Conservation (phyloP, 2,329 filamentous ascomycete species). For the Ophiostoma quercus region DNA sequence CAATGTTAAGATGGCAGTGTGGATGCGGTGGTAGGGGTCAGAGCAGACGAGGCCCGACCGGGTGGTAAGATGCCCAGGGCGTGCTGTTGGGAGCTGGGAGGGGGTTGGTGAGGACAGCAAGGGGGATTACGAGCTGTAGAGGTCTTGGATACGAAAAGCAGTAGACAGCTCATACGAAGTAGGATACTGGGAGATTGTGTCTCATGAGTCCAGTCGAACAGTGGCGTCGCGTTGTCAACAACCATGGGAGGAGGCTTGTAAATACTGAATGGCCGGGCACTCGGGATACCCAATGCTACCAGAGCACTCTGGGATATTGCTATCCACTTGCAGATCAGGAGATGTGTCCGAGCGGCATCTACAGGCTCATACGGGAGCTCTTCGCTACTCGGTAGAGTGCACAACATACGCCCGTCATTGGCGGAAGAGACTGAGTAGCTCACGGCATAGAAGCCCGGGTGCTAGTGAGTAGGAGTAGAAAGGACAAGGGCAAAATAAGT, state of each 20-base stretch:
- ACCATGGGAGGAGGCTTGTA: background rate
- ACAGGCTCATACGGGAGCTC: too few species aligned
- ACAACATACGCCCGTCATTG: background rate
- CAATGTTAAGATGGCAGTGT: background rate
- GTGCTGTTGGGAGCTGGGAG: background rate
- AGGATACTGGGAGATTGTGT: too few species aligned
- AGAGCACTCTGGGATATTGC: background rate
- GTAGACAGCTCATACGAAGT: too few species aligned
- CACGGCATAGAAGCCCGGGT: background rate
- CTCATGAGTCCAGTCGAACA: too few species aligned
- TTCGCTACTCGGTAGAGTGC: background rate
- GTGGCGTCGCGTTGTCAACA: background rate
- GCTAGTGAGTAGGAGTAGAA: background rate
- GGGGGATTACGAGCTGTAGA: too few species aligned
- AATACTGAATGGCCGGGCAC: background rate
- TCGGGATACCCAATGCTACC: background rate
- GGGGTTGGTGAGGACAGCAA: background rate
- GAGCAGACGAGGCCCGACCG: background rate
- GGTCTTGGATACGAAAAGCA: too few species aligned
- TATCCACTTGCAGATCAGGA: background rate
- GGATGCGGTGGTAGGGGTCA: background rate
- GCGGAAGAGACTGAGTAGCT: background rate
- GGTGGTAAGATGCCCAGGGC: background rate
- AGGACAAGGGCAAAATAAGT: too few species aligned
- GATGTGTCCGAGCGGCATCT: background rate